Evolutionary conservation across 2,329 filamentous ascomycete species (phyloP).

Genomic region (Ophiostoma australiae): DNA sequence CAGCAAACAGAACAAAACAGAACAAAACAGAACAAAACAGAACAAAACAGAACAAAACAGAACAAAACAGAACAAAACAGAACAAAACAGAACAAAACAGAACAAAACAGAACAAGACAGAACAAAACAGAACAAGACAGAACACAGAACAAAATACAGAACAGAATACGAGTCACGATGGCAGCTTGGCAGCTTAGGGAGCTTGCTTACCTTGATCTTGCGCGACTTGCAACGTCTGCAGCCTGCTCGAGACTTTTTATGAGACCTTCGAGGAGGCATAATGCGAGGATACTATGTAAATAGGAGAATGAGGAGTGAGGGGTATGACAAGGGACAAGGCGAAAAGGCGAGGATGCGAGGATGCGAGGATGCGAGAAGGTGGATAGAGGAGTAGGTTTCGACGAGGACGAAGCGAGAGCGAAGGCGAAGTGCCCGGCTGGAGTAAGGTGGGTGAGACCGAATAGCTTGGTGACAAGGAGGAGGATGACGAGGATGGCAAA

Average conservation of each 20-base stretch:
- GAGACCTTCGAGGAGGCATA: slow-evolving; percentile 62
- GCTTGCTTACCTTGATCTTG: slow-evolving; percentile 61
- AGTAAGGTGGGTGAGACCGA: background rate
- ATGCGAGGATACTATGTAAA: background rate
- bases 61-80: background rate
- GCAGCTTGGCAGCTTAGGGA: background rate
- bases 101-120: background rate
- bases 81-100: background rate
- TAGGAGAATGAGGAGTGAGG: too few relatives aligned
- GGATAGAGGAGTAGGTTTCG: background rate
- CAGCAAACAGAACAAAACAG: background rate
- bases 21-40: background rate
- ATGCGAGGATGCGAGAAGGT: background rate
- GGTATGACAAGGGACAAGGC: background rate
- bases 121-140: background rate
- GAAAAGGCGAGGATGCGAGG: background rate
- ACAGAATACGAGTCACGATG: background rate
- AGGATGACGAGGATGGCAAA: background rate
- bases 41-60: background rate
- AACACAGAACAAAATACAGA: background rate
- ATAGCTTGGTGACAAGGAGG: background rate
- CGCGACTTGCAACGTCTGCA: slow-evolving; percentile 62
- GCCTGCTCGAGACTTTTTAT: slow-evolving; percentile 65
- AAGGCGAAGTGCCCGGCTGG: background rate
- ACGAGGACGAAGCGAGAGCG: background rate